A percentile compares a stretch with the other conserved stretches of the same genome.
phyloP scores from a whole-genome alignment of 73 alveolate genomes.

The Stentor roeselii region DNA sequence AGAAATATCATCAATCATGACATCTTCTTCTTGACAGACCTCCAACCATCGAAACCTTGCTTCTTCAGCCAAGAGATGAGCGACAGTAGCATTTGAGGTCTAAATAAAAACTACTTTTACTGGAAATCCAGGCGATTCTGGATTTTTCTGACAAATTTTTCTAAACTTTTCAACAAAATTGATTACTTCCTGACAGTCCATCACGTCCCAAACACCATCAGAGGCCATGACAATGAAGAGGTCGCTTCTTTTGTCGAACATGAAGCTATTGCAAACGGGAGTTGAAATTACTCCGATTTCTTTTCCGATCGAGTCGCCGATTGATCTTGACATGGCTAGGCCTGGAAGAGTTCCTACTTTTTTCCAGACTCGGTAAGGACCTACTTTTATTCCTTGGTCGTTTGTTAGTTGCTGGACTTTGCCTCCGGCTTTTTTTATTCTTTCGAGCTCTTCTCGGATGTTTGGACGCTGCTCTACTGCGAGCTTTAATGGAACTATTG shows the following conservation, averaged over 20 bases:
- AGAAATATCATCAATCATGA: conserved; percentile 25
- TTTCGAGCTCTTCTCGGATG: conserved; percentile 17
- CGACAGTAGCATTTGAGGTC: conserved; percentile 2
- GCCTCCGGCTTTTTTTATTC: conserved; percentile 26
- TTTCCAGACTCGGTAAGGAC: conserved; percentile 29
- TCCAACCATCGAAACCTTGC: conserved; percentile 24
- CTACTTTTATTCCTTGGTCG: conserved; percentile 21
- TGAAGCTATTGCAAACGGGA: neutral
- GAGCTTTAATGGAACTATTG: neutral
- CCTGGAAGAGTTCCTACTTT: conserved; percentile 12
- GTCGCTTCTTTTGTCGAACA: neutral
- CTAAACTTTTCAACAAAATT: conserved; percentile 26
- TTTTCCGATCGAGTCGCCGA: conserved; percentile 24
- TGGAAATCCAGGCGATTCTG: neutral
- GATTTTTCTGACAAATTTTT: neutral
- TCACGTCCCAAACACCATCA: conserved; percentile 28
- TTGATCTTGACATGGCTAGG: conserved; percentile 29
- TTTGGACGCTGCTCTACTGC: conserved; percentile 18
- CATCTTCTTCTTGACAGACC: conserved; percentile 21
- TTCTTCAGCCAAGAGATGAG: conserved; percentile 9
- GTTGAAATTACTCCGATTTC: conserved; percentile 26
- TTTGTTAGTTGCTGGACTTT: conserved; percentile 23
- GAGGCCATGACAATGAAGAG: conserved; percentile 5
- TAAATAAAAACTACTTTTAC: neutral
- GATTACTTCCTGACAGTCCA: neutral